Evolutionary conservation across 345 rosid genomes (phyloP), one percentile per base, ranked within the genome.

Genomic region (Citrus sinensis): DNA sequence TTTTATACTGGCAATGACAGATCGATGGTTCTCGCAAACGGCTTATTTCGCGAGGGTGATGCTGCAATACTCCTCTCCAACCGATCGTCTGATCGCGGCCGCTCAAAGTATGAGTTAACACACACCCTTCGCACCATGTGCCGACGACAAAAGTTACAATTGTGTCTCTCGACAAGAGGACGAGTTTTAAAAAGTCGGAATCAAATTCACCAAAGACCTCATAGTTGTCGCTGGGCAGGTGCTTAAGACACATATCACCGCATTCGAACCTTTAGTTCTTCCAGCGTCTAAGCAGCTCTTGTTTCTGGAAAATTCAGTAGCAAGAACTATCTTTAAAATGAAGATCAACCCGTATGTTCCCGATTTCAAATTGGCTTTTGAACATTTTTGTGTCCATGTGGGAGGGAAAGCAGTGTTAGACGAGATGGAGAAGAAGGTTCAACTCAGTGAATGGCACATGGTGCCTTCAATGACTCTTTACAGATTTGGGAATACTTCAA

Each of bases 401-500:
- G 90, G 94, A 70, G 94, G 94, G 4, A 82, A 87, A 84, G 90
- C 88, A 0, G 92, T 89, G 80, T 16, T 71, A 7, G 93, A 91
- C 64, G 92, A 92, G 82, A 35, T 92, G 5, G 87, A 92, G 79
- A 91, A 89, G 86, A 92, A 86, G 56, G 76, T 92, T 25, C 78
- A 24, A 13, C 90, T 92, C 1, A 80, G 86, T 1, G 83, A 89
- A 13, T 82, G 91, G 93, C 92, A 91, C 73, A 87, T 87, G 89
- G 97, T 91, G 79, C 97, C 97, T 9, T 89, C 94, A 79, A 92
- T 91, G 97, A 88, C 94, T 29, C 84, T 91, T 10, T 84, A 89
- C 76, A 75, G 97, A 65, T 91, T 91, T 42, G 94, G 94, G 1
- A 86, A 83, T 70, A 86, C 87, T 6, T 83, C 85, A 0, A 86